These are phyloP conservation scores for Carallia brachiata DNA, from an alignment of 345 rosid genomes.

Conservation along the genomic window DNA sequence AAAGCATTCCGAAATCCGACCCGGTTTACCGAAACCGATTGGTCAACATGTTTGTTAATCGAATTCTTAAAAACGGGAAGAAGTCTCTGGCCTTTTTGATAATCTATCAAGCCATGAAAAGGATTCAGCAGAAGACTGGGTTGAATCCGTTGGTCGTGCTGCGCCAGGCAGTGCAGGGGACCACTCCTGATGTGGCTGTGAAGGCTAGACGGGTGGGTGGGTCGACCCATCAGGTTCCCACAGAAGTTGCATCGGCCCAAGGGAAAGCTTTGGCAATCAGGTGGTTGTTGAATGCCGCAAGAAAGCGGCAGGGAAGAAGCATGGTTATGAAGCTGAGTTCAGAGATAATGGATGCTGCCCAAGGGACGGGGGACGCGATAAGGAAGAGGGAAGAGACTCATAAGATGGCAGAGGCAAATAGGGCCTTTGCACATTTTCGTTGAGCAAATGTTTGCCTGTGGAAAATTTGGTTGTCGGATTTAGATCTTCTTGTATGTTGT, in stretches of 20 bases:
- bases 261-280: constrained; percentile 21
- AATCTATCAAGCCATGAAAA: constrained; percentile 16
- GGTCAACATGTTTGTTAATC: constrained; percentile 21
- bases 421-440: constrained; percentile 21
- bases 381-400: constrained; percentile 14
- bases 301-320: constrained; percentile 13
- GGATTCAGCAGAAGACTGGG: constrained; percentile 12
- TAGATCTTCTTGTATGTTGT: not conserved
- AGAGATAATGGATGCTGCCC: constrained; percentile 25
- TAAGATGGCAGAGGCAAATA: constrained; percentile 20
- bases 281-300: constrained; percentile 22
- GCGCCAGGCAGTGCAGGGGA: constrained; percentile 12
- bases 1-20: constrained; percentile 10
- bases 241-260: constrained; percentile 10
- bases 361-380: constrained; percentile 21
- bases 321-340: constrained; percentile 23
- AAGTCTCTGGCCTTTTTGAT: constrained; percentile 24
- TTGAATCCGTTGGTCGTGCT: constrained; percentile 20
- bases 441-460: not conserved
- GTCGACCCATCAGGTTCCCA: constrained; percentile 17
- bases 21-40: constrained; percentile 26
- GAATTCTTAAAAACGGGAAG: constrained; percentile 20
- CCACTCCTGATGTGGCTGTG: constrained; percentile 20
- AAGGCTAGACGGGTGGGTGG: constrained; percentile 21
- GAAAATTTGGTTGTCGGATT: not conserved